Evolutionary conservation across 192 early-diverging fungal species (phyloP).

Genomic region (Coemansia sp.): DNA sequence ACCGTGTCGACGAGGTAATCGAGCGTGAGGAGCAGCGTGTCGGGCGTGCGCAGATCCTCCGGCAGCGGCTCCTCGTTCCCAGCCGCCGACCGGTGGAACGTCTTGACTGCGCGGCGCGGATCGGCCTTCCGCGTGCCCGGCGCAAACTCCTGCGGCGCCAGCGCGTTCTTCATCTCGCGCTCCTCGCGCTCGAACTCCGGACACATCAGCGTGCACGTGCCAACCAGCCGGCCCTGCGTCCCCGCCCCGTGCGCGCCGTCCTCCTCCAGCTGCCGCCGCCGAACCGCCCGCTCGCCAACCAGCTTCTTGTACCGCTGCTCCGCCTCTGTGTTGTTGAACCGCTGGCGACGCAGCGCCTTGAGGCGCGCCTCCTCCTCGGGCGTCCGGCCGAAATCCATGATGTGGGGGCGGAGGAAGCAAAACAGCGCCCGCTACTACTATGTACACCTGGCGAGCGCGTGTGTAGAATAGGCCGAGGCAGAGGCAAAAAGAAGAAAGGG

Average conservation of each 20-base stretch:
- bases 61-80: conserved; percentile 84
- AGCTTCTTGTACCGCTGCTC: conserved; percentile 56
- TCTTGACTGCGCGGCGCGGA: conserved; percentile 71
- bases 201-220: conserved; percentile 87
- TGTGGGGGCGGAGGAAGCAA: neutral
- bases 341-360: conserved; percentile 45
- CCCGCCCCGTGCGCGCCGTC: conserved; percentile 57
- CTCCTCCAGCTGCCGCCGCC: conserved; percentile 65
- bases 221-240: conserved; percentile 67
- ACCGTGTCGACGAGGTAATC: conserved; percentile 65
- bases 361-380: conserved; percentile 38
- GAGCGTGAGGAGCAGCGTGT: conserved; percentile 64
- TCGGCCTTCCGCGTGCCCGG: conserved; percentile 66
- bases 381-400: conserved; percentile 36
- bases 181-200: conserved; percentile 86
- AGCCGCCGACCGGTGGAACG: conserved; percentile 82
- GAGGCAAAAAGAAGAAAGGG: too few species aligned
- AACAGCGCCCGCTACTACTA: neutral
- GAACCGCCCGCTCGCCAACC: conserved; percentile 61
- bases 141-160: conserved; percentile 72
- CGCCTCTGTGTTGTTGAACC: conserved; percentile 46
- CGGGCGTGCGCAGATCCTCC: conserved; percentile 83
- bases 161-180: conserved; percentile 71
- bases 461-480: too few species aligned
- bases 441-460: neutral